Base-by-base conservation (phyloP, 352 stramenopile genomes). In the Blastocystis sp. region DNA sequence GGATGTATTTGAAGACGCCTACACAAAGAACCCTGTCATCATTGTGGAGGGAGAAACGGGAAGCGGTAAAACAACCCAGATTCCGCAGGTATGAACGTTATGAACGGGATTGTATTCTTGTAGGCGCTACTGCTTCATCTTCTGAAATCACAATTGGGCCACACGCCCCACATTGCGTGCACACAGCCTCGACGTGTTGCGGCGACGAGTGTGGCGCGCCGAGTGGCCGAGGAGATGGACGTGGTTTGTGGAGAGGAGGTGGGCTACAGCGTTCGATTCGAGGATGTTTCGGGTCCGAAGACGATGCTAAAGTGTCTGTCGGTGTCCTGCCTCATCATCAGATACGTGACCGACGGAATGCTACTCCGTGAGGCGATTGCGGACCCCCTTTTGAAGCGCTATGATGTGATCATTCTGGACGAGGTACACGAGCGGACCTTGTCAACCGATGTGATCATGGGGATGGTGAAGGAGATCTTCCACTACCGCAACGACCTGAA, bases 231-330 rank as follows among this genome's bases (percentile, higher is more conserved):
- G n/a, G 75, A 85, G 42, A 85, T 85, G 75, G 95, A 98, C 88
- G 96, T 98, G 4, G 88, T 92, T 69, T 89, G 98, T 18, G 96
- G 96, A 14, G 88, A 96, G 75, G 92, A 98, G 87, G 96, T 99
- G 3, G 96, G 96, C 14, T 99, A 99, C 88, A 97, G 94, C 11
- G 98, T 99, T 89, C 94, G 96, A 63, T 99, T 99, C 88, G 96
- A 99, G 87, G 96, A 99, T 88, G 90, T 95, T 29, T 97, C 96
- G 7, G 85, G 86, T 49, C 53, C 87, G 14, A 42, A 59, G 38
- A 93, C 90, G 4, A 88, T 93, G 63, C 87, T 97, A 8, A 97
- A 97, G 86, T 81, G 11, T 24, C 9, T 69, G 21, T 46, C 49
- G 9, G n/a, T 77, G 29, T 40, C 2, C 4, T 1, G 21, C 2